Conservation (phyloP, 2,329 filamentous ascomycete genomes). For the Penicillium sp. region DNA sequence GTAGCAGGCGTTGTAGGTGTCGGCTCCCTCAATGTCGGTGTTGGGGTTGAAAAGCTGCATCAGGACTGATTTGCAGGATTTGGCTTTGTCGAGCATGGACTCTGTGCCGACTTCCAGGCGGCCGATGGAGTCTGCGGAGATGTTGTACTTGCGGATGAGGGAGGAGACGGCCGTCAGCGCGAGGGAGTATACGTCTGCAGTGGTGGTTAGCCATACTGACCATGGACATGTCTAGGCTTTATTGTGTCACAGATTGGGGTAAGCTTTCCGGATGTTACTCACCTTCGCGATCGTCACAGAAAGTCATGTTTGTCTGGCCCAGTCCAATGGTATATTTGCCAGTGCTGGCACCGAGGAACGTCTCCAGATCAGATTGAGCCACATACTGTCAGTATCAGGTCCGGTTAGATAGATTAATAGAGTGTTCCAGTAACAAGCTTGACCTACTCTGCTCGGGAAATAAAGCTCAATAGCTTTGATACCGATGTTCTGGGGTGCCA, state of each 20-base stretch:
- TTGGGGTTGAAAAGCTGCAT: conserved; percentile 82
- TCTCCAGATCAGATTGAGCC: conserved; percentile 78
- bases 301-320: conserved; percentile 88
- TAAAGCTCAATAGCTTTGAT: conserved; percentile 93
- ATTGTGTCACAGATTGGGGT: not conserved
- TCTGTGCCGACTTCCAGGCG: conserved; percentile 84
- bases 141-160: conserved; percentile 79
- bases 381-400: conserved; percentile 64
- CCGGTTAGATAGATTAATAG: not conserved
- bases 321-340: conserved; percentile 92
- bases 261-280: conserved; percentile 28
- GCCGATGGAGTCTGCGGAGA: conserved; percentile 75
- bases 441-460: conserved; percentile 78
- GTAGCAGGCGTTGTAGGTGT: conserved; percentile 84
- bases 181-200: conserved; percentile 81
- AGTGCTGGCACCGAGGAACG: conserved; percentile 77
- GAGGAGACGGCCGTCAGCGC: conserved; percentile 75
- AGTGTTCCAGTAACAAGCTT: not conserved
- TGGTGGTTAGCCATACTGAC: not conserved
- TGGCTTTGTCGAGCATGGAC: conserved; percentile 85
- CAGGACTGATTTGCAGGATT: conserved; percentile 84
- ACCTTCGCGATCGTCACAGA: conserved; percentile 89
- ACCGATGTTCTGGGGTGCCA: conserved; percentile 85
- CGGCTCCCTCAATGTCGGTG: conserved; percentile 79
- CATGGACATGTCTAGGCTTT: not conserved